Conservation (phyloP, 192 early-diverging fungal species). For the Entomortierella chlamydospora region DNA sequence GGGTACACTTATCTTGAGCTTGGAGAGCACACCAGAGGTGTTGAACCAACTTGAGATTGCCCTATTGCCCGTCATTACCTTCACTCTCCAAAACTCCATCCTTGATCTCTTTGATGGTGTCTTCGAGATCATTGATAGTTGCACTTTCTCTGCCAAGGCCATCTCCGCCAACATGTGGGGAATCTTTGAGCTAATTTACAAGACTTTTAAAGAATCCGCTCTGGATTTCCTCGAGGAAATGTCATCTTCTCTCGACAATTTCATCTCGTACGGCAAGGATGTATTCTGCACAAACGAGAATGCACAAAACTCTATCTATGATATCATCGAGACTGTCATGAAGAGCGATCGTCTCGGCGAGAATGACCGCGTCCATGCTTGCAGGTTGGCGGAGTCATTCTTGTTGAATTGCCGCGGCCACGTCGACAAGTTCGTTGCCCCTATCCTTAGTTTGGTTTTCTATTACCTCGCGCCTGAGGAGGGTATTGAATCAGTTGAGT, state of each 20-base stretch:
- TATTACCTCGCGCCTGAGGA: constrained; percentile 69
- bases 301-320: constrained; percentile 79
- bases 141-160: constrained; percentile 84
- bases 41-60: constrained; percentile 83
- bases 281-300: constrained; percentile 75
- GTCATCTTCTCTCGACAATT: constrained; percentile 92
- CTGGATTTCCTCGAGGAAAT: constrained; percentile 93
- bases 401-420: constrained; percentile 86
- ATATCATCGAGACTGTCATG: constrained; percentile 89
- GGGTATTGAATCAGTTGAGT: constrained; percentile 71
- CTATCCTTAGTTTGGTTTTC: constrained; percentile 77
- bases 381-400: constrained; percentile 88
- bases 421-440: constrained; percentile 81
- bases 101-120: constrained; percentile 88
- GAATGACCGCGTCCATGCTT: constrained; percentile 83
- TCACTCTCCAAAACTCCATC: constrained; percentile 80
- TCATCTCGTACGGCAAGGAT: constrained; percentile 87
- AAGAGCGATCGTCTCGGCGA: constrained; percentile 81
- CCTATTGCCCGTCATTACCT: constrained; percentile 81
- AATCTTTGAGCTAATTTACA: constrained; percentile 82
- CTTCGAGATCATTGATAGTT: constrained; percentile 91
- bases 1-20: constrained; percentile 84
- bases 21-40: constrained; percentile 86
- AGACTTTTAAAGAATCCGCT: constrained; percentile 83
- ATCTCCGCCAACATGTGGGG: constrained; percentile 89